phyloP scores from a whole-genome alignment of 192 early-diverging fungal genomes.

The Geranomyces michiganensis region DNA sequence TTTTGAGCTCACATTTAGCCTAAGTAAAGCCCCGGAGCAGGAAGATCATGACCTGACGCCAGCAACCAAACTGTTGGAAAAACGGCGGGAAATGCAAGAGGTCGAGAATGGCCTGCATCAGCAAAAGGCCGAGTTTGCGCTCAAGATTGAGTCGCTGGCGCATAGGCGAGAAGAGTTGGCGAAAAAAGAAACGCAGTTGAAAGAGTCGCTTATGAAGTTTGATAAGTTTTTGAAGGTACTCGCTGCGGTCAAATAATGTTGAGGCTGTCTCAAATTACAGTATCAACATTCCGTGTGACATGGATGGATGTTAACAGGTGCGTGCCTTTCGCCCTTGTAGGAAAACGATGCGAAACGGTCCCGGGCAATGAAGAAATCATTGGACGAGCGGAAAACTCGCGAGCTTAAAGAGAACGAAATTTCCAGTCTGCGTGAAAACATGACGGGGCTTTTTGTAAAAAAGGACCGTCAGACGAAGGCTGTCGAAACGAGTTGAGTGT shows the following conservation, averaged over 20 bases:
- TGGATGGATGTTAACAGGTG: no score
- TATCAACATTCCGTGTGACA: no score
- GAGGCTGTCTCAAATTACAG: no score
- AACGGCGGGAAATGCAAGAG: conserved; percentile 66
- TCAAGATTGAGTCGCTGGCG: conserved; percentile 64
- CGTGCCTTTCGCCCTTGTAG: conserved; percentile 27
- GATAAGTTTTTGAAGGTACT: conserved; percentile 69
- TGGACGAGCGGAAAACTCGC: conserved; percentile 58
- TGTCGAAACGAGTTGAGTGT: conserved; percentile 53
- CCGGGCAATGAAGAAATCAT: conserved; percentile 62
- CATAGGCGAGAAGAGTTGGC: conserved; percentile 61
- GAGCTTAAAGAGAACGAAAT: conserved; percentile 63
- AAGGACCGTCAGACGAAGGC: conserved; percentile 45
- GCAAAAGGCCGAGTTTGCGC: conserved; percentile 68
- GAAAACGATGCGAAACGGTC: conserved; percentile 70
- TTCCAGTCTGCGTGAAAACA: conserved; percentile 40
- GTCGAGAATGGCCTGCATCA: conserved; percentile 61
- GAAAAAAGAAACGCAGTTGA: conserved; percentile 57
- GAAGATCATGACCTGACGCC: conserved; percentile 66
- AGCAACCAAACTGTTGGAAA: conserved; percentile 60
- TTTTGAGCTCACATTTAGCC: neutral
- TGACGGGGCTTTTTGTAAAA: conserved; percentile 30
- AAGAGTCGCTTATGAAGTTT: conserved; percentile 63
- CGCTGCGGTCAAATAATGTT: neutral
- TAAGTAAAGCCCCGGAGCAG: conserved; percentile 57